Base-by-base conservation (phyloP, 1,284 basidiomycete species). In the Meripilus lineatus region DNA sequence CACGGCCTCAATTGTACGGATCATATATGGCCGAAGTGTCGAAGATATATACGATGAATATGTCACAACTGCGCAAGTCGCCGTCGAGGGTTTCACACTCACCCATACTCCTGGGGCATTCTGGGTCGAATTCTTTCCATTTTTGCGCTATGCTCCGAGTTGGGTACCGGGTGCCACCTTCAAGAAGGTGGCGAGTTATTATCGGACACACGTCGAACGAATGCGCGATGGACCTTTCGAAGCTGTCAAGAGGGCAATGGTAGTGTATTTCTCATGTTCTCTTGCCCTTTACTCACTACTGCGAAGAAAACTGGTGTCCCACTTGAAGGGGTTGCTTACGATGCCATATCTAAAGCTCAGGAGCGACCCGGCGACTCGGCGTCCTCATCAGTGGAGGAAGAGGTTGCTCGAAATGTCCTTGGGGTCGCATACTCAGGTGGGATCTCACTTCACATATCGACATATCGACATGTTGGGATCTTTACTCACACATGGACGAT, bases 151-250 rank as follows among this genome's bases (percentile, higher is more conserved):
- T 38, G 43, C 70, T 11, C 70, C 70, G 0, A 49, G 41, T 8
- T 71, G 68, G 67, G 48, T 70, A 35, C 70, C 70, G 2, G 69
- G 69, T 3, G 61, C 65, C 0, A 55, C 54, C 1, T 71, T 74
- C 66, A 54, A 63, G 5, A 65, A 67, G 14, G 67, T 70, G 33
- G 73, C 64, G 0, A 63, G 61, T 58, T 63, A 53, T 35, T 58
- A 58, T 51, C 50, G 49, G 42, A 40, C 48, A n/a, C 17, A 40
- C 36, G 21, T 45, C 11, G 10, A 28, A 17, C 22, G 6, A 50
- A 35, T 48, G 33, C 24, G 34, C 2, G 25, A 49, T 22, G 18
- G 26, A 8, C 42, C 46, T 3, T 42, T 48, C 28, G 17, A 39
- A 10, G 22, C 34, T n/a, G 46, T 48, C 10, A 45, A 48, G 20